Evolutionary conservation across 208 protist genomes (phyloP), one percentile per base, ranked within the genome.

Genomic region (Leishmania aethiopica): DNA sequence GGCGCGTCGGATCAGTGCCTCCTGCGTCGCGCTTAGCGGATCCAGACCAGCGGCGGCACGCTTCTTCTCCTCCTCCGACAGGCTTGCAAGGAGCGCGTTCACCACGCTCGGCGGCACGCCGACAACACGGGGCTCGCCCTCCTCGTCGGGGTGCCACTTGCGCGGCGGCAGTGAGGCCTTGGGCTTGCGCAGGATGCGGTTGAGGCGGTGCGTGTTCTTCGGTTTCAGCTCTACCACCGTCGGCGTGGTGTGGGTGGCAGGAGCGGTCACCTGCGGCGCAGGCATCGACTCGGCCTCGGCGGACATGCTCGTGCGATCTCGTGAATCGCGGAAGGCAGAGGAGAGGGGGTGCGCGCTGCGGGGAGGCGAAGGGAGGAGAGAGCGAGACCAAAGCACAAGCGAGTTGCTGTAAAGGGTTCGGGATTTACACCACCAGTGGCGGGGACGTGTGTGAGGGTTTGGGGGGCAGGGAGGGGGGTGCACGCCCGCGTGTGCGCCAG

Each of bases 181-280:
- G 57, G 88, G 89, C 87, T 97, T 96, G 79, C 94, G 93, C 57
- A 95, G 92, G 59, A 97, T 94, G 79, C 94, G 94, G 80, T 90
- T 91, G 51, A 97, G 89, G 59, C 94, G 92, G 80, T 94, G 80
- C n/a, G 89, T 89, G 86, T 96, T 97, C 84, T 95, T 95, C 69
- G 89, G 83, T 86, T 86, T 89, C 53, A 90, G 86, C 82, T 79
- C 84, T 74, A 67, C 72, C 69, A 28, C 80, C 22, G 32, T 78
- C 1, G 80, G 67, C 5, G 83, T 55, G 22, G 64, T 60, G 10
- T 62, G 72, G 35, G 62, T 53, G 47, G 70, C 83, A 7, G 81
- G 57, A 8, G 75, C 67, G 3, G 60, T 45, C 57, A 49, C 75
- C 55, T 67, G 35, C 51, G 74, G 62, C 4, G 66, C 67, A 19